phyloP scores from a whole-genome alignment of 2,329 filamentous ascomycete genomes.

The Fusarium sp. region DNA sequence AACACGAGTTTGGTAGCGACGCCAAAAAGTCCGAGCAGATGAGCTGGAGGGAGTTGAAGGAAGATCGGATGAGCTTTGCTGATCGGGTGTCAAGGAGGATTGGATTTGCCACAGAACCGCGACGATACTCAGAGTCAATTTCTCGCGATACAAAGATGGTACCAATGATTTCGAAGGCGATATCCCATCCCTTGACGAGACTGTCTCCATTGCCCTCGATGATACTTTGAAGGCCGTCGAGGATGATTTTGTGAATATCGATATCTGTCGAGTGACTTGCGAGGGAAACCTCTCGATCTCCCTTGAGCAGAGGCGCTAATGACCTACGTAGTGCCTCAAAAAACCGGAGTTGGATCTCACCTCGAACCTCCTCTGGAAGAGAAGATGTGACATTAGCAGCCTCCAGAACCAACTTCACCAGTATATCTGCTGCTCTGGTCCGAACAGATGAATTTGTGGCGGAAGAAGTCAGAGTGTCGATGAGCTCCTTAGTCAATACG shows the following conservation, averaged over 20 bases:
- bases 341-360: constrained; percentile 79
- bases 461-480: constrained; percentile 64
- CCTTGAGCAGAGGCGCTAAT: constrained; percentile 67
- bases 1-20: constrained; percentile 79
- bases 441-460: constrained; percentile 67
- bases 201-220: constrained; percentile 91
- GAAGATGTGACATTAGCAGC: constrained; percentile 69
- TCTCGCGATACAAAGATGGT: constrained; percentile 77
- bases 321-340: constrained; percentile 76
- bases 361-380: constrained; percentile 65
- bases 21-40: constrained; percentile 95
- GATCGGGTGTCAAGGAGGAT: constrained; percentile 70
- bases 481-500: constrained; percentile 71
- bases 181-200: constrained; percentile 85
- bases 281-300: constrained; percentile 68
- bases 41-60: constrained; percentile 91
- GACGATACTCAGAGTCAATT: constrained; percentile 53
- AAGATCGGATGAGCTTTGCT: constrained; percentile 83
- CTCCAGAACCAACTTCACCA: constrained; percentile 71
- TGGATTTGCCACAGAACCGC: constrained; percentile 51
- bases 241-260: constrained; percentile 83
- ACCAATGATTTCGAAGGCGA: constrained; percentile 87
- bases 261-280: constrained; percentile 75
- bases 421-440: constrained; percentile 73
- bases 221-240: constrained; percentile 85